Evolutionary conservation across 768 basidiomycete species (phyloP).

Genomic region (Coprinopsis sp.): DNA sequence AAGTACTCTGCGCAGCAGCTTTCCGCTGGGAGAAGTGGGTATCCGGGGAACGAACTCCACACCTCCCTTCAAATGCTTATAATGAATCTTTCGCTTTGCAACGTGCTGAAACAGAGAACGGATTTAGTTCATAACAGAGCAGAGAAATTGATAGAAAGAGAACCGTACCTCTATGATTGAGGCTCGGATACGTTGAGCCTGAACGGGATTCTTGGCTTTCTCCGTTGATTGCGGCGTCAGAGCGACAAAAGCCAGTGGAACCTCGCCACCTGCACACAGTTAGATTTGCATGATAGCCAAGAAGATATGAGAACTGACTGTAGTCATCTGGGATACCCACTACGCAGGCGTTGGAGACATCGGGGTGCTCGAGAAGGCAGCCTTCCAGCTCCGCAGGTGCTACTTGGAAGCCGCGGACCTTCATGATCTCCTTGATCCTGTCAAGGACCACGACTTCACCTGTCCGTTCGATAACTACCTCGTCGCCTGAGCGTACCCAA

Average conservation of each 20-base stretch:
- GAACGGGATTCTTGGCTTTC: slow-evolving; percentile 24
- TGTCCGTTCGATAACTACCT: slow-evolving; percentile 50
- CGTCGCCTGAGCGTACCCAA: slow-evolving; percentile 69
- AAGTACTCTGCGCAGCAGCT: slow-evolving; percentile 43
- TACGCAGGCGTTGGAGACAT: slow-evolving; percentile 59
- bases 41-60: slow-evolving; percentile 52
- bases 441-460: slow-evolving; percentile 59
- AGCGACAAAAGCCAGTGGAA: slow-evolving; percentile 66
- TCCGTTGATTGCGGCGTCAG: slow-evolving; percentile 38
- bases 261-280: slow-evolving; percentile 45
- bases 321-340: slow-evolving; percentile 65
- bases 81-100: slow-evolving; percentile 47
- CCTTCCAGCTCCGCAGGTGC: slow-evolving; percentile 72
- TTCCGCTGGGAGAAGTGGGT: slow-evolving; percentile 63
- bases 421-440: slow-evolving; percentile 57
- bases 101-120: slow-evolving; percentile 37
- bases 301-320: slow-evolving; percentile 38
- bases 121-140: background rate
- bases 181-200: slow-evolving; percentile 33
- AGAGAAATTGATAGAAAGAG: background rate
- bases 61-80: slow-evolving; percentile 57
- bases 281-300: background rate
- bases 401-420: slow-evolving; percentile 67
- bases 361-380: slow-evolving; percentile 54
- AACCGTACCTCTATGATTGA: slow-evolving; percentile 44